These are phyloP conservation scores for Exophiala sp. DNA, from an alignment of 2,329 filamentous ascomycete genomes.

Conservation along the genomic window DNA sequence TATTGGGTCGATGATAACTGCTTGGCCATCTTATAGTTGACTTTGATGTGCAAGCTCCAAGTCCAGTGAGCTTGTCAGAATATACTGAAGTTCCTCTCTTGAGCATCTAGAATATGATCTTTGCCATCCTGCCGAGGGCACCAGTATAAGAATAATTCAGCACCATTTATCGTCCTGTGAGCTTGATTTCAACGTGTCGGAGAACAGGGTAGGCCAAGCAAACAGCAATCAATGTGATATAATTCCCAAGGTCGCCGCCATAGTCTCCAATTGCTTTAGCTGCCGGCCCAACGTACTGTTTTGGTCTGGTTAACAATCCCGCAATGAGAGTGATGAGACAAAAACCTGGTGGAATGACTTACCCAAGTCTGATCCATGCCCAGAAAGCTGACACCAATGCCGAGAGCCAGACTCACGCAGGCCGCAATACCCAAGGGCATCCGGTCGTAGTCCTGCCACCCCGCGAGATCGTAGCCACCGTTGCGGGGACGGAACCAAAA, in stretches of 20 bases:
- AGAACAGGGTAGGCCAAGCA: slow-evolving; percentile 12
- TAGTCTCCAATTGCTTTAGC: slow-evolving; percentile 15
- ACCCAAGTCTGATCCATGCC: slow-evolving; percentile 28
- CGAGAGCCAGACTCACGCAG: slow-evolving; percentile 12
- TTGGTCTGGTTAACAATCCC: neutral
- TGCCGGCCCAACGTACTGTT: slow-evolving; percentile 13
- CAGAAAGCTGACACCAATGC: slow-evolving; percentile 14
- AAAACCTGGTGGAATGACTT: neutral
- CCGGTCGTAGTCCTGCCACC: slow-evolving; percentile 23
- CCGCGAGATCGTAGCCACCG: slow-evolving; percentile 22
- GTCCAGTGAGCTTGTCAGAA: too few species aligned
- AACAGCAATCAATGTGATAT: slow-evolving; percentile 15
- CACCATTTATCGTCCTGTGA: slow-evolving; percentile 2
- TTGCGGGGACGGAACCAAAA: slow-evolving; percentile 22
- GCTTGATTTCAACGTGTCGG: slow-evolving; percentile 15
- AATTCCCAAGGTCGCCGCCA: slow-evolving; percentile 21
- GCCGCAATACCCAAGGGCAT: slow-evolving; percentile 24
- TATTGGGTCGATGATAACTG: too few species aligned
- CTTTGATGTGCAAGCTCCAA: too few species aligned
- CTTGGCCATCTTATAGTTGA: too few species aligned
- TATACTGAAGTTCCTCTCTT: too few species aligned
- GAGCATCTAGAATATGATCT: neutral
- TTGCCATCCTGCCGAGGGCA: neutral
- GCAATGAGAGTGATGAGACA: neutral
- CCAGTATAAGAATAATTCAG: neutral